These are phyloP conservation scores for bread wheat (Triticum aestivum) DNA, from an alignment of 176 grass and related monocot genomes.

Conservation along the genomic window DNA sequence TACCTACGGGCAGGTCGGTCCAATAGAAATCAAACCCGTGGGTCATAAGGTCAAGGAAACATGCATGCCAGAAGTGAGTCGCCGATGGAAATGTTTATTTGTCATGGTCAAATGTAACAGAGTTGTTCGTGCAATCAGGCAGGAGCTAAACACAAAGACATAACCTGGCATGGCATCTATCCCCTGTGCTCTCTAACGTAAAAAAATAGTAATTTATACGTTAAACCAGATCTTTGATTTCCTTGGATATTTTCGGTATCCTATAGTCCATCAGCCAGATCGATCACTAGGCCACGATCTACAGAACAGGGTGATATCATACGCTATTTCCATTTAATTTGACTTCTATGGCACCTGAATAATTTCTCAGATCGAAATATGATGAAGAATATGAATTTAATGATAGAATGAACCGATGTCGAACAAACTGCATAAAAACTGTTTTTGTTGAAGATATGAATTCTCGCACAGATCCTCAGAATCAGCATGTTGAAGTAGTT, in stretches of 20 bases:
- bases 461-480: not conserved
- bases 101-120: constrained; percentile 22
- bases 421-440: not conserved
- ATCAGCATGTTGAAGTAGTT: too few species aligned
- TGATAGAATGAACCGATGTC: not conserved
- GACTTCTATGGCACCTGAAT: not conserved
- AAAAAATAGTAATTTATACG: not conserved
- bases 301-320: not conserved
- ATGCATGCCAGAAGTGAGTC: constrained; percentile 4
- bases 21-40: constrained; percentile 16
- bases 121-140: not conserved
- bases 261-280: not conserved
- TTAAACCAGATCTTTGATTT: constrained; percentile 10
- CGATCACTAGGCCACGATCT: not conserved
- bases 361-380: not conserved
- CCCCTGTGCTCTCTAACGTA: not conserved
- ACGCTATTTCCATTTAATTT: not conserved
- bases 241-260: constrained; percentile 13
- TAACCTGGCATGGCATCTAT: not conserved
- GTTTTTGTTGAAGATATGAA: not conserved
- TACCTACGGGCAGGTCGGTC: not conserved
- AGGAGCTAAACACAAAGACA: not conserved
- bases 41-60: not conserved
- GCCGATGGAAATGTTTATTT: not conserved
- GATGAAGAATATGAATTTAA: not conserved